These are phyloP conservation scores for Raffaelea ambrosiae DNA, from an alignment of 2,329 filamentous ascomycete species.

Conservation along the genomic window DNA sequence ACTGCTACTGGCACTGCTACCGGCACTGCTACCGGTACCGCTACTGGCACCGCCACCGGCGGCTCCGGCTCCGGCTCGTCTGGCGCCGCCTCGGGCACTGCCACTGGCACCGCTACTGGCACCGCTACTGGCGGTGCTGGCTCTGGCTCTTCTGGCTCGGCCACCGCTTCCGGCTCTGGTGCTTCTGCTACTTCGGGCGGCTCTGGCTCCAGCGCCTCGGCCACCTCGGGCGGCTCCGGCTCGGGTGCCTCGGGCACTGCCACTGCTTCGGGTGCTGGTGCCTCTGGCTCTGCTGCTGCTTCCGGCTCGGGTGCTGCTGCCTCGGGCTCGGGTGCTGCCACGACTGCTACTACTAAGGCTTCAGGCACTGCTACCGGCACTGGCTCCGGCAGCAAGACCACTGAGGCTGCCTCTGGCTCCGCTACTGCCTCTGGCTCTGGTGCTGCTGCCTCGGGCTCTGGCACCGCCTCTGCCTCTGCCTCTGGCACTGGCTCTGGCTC, in stretches of 20 bases:
- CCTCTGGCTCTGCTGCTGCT: constrained; percentile 6
- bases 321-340: constrained; percentile 3
- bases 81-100: constrained; percentile 1
- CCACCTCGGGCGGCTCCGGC: too few species aligned
- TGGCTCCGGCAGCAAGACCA: neutral
- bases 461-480: constrained; percentile 1
- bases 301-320: neutral
- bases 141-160: neutral
- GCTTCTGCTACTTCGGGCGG: neutral
- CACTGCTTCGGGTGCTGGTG: constrained; percentile 4
- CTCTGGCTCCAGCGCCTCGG: neutral
- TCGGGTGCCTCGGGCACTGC: constrained; percentile 2
- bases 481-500: constrained; percentile 18
- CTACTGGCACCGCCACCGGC: neutral
- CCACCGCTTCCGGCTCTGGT: neutral
- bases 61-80: neutral
- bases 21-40: neutral
- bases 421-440: constrained; percentile 1
- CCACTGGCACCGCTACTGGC: neutral
- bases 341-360: constrained; percentile 5
- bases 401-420: constrained; percentile 2
- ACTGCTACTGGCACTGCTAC: neutral
- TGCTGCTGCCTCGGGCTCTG: constrained; percentile 2
- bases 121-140: constrained; percentile 1
- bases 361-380: neutral